A percentile compares a stretch with the other conserved stretches of the same genome.
Evolutionary conservation across 176 grass and related monocot species (phyloP).

Genomic region (Triticum urartu): DNA sequence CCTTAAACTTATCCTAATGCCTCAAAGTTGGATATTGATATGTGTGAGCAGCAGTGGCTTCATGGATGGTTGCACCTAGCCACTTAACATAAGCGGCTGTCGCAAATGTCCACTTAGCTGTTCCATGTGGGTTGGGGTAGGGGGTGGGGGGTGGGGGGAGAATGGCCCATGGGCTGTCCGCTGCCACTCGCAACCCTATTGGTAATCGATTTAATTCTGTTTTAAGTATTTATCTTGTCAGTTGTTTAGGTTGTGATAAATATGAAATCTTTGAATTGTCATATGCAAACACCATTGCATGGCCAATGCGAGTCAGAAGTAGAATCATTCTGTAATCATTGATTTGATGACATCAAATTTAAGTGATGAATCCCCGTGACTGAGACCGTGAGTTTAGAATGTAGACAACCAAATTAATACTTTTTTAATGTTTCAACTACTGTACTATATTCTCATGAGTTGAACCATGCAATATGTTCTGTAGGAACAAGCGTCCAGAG

Average conservation of each 20-base stretch:
- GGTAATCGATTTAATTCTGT: neutral
- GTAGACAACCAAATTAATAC: neutral
- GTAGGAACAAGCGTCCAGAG: slow-evolving; percentile 92
- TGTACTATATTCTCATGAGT: slow-evolving; percentile 12
- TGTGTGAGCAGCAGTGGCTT: neutral
- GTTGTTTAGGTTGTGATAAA: neutral
- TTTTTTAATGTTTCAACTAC: neutral
- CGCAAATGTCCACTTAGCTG: too few relatives aligned
- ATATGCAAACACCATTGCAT: neutral
- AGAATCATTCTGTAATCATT: neutral
- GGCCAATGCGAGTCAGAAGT: neutral
- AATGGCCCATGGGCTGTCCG: neutral
- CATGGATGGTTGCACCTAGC: too few relatives aligned
- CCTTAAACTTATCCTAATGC: too few relatives aligned
- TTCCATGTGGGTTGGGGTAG: too few relatives aligned
- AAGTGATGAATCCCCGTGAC: neutral
- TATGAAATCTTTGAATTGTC: slow-evolving; percentile 4
- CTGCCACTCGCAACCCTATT: neutral
- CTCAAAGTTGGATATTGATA: too few relatives aligned
- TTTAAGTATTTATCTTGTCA: neutral
- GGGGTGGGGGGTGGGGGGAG: too few relatives aligned
- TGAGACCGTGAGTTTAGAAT: neutral
- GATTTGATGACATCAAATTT: neutral
- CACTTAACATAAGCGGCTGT: too few relatives aligned
- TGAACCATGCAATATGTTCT: slow-evolving; percentile 11